phyloP scores from a whole-genome alignment of 352 stramenopile genomes.

The Pythium guiyangense region DNA sequence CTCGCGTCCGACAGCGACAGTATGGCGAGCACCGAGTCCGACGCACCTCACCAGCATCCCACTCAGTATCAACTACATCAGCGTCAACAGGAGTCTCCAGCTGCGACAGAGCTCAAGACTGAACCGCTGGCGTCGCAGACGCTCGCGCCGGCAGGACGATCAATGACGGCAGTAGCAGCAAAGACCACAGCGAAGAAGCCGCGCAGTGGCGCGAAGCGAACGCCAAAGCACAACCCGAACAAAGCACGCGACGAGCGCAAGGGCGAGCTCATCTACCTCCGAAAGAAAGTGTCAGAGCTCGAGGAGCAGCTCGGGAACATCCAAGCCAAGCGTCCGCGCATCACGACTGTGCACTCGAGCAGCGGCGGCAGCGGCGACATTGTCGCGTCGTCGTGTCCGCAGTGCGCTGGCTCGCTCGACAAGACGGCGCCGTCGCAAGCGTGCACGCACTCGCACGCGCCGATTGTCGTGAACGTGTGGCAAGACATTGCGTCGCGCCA shows the following conservation, averaged over 20 bases:
- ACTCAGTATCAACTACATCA: neutral
- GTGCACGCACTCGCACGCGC: neutral
- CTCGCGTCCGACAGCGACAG: neutral
- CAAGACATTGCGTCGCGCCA: conserved; percentile 14
- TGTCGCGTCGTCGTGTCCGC: neutral
- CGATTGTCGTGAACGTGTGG: conserved; percentile 19
- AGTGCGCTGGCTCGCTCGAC: neutral
- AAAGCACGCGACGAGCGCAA: conserved; percentile 16
- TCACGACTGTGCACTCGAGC: neutral
- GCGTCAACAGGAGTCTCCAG: neutral
- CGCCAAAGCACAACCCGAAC: conserved; percentile 12
- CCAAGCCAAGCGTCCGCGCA: conserved; percentile 10
- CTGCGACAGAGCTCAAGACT: too few relatives aligned
- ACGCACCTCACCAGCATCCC: too few relatives aligned
- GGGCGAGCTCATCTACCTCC: conserved; percentile 13
- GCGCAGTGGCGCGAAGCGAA: neutral
- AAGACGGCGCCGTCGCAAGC: neutral
- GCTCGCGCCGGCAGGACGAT: too few relatives aligned
- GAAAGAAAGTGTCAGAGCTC: conserved; percentile 9
- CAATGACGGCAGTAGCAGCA: conserved; percentile 3
- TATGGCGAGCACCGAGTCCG: neutral
- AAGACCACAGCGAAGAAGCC: neutral
- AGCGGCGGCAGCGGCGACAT: neutral
- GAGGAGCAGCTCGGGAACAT: conserved; percentile 18
- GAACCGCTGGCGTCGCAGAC: too few relatives aligned